Evolutionary conservation across 108 stramenopile species (phyloP), one percentile per base, ranked within the genome.

Genomic region (Stephanodiscus minutulus): DNA sequence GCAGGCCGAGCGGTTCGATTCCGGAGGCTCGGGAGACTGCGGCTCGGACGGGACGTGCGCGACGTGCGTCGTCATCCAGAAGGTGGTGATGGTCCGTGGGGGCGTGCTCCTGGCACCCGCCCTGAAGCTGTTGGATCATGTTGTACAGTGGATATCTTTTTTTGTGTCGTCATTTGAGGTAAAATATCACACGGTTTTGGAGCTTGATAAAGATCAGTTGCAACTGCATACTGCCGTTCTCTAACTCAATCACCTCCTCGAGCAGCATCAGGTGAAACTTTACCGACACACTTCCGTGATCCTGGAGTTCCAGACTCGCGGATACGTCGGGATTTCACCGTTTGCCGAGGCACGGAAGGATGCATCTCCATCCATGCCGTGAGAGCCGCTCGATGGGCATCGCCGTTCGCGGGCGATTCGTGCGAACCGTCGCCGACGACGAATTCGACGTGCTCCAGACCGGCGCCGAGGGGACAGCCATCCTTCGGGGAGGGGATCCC

Each of bases 361-460:
- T 84, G 49, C n/a, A 64, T 24, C 36, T 37, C 17, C 64, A 77
- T 73, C 31, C 71, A 70, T 4, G 58, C 39, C 7, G 56, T 33
- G 12, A 84, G 73, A 33, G 54, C 48, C 3, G 43, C 3, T 56
- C 63, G 61, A 47, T 82, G 77, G n/a, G 35, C 20, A 5, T 66
- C 76, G 66, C 60, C 39, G 55, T 76, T 81, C 29, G 70, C 43
- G 13, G 79, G 78, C n/a, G 66, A 70, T 12, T 29, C 28, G 2
- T 33, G n/a, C 15, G 47, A 41, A 2, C 33, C 56, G 41, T 83
- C 59, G 12, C 75, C 77, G 57, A 86, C 82, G 3, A 82, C 82
- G 70, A 85, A 83, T 66, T 87, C 86, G 1, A 79, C 79, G 49
- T 87, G 86, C 47, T 87, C 86, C 59, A 84, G 63, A 0, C 86